These are phyloP conservation scores for Copromyces sp. DNA, from an alignment of 495 filamentous ascomycete genomes.

Conservation along the genomic window DNA sequence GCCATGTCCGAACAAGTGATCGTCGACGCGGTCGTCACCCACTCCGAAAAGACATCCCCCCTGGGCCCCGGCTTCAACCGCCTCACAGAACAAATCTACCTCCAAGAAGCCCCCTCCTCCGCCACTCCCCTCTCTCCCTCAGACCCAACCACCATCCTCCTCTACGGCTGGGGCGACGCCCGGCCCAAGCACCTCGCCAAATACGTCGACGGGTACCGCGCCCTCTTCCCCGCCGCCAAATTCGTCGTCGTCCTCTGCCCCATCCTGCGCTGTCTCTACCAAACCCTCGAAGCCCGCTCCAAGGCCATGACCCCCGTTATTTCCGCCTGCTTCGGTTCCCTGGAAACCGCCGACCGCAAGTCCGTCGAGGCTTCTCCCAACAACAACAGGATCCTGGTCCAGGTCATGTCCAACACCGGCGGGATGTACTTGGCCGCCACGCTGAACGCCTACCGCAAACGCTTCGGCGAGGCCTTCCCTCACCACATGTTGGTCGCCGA, in stretches of 20 bases:
- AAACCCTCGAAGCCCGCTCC: conserved; percentile 32
- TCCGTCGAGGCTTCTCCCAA: background rate
- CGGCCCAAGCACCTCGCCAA: conserved; percentile 42
- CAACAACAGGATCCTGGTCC: conserved; percentile 32
- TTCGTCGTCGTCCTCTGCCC: conserved; percentile 40
- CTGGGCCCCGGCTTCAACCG: conserved; percentile 24
- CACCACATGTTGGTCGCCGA: conserved; percentile 39
- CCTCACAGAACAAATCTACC: conserved; percentile 29
- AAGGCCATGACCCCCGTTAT: conserved; percentile 40
- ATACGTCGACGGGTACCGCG: conserved; percentile 41
- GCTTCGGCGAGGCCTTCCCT: conserved; percentile 26
- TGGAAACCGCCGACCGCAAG: background rate
- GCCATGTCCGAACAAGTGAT: background rate
- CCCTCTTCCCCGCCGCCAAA: conserved; percentile 36
- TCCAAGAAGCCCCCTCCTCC: conserved; percentile 12
- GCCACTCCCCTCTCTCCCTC: conserved; percentile 4
- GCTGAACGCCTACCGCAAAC: conserved; percentile 33
- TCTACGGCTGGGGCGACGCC: conserved; percentile 49
- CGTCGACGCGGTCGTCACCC: background rate
- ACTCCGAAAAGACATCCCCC: background rate
- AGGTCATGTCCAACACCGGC: conserved; percentile 44
- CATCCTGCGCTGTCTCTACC: conserved; percentile 35
- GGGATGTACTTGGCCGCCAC: conserved; percentile 40
- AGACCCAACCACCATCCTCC: conserved; percentile 30
- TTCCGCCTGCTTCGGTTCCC: conserved; percentile 29